Percentiles rank a stretch among this genome's conserved stretches.
phyloP scores from a whole-genome alignment of 2,329 filamentous ascomycete species.

The Colletotrichum aenigma region DNA sequence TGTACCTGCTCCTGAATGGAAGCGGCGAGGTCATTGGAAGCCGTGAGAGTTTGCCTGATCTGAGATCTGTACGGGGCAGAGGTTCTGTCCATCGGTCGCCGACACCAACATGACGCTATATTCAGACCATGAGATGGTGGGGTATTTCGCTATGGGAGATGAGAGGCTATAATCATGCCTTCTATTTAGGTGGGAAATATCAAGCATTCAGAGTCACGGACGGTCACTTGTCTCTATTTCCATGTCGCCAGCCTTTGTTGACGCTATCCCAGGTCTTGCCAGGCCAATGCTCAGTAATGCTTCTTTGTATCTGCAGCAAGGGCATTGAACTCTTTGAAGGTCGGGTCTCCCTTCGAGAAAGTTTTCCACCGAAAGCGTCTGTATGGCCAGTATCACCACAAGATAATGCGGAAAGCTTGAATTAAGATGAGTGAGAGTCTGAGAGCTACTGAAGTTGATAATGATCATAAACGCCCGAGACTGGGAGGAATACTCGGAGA shows the following conservation, averaged over 20 bases:
- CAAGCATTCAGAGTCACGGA: neutral
- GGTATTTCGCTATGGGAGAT: neutral
- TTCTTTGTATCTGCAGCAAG: neutral
- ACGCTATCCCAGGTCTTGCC: neutral
- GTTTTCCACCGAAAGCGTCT: neutral
- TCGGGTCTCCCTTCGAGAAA: neutral
- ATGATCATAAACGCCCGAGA: neutral
- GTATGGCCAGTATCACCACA: neutral
- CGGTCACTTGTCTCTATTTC: neutral
- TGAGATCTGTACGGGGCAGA: conserved; percentile 11
- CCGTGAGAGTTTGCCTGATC: conserved; percentile 9
- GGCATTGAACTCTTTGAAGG: neutral
- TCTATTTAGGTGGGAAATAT: neutral
- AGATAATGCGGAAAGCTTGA: neutral
- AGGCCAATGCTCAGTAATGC: neutral
- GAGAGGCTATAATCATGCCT: neutral
- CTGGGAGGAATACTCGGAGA: neutral
- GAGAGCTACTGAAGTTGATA: neutral
- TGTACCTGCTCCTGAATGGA: neutral
- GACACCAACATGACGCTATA: neutral
- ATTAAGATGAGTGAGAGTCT: neutral
- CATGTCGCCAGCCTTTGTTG: neutral
- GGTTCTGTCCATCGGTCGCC: neutral
- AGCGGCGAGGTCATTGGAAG: conserved; percentile 8
- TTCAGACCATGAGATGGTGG: neutral